These are phyloP conservation scores for Russula olivacea DNA, from an alignment of 768 basidiomycete species.

Conservation along the genomic window DNA sequence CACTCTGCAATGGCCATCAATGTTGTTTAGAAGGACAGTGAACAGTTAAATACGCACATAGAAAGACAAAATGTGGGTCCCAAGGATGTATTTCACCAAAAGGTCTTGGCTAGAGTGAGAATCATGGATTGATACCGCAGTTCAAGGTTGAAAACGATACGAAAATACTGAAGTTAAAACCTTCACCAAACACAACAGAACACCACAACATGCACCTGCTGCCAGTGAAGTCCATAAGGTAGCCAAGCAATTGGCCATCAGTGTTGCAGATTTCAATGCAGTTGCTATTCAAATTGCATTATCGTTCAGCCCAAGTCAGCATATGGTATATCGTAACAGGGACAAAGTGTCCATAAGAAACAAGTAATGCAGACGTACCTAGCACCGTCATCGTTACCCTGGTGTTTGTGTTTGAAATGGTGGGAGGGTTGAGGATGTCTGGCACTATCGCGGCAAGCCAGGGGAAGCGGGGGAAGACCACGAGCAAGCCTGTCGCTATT, in stretches of 20 bases:
- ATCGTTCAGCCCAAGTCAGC: neutral
- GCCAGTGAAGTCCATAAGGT: neutral
- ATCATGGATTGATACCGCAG: neutral
- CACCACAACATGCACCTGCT: neutral
- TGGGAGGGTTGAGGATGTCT: too few species aligned
- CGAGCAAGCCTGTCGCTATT: neutral
- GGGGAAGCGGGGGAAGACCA: neutral
- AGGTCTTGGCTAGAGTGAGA: neutral
- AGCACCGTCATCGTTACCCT: neutral
- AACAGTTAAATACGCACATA: neutral
- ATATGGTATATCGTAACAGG: neutral
- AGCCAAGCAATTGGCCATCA: neutral
- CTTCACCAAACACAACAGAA: neutral
- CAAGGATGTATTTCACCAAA: neutral
- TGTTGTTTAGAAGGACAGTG: neutral
- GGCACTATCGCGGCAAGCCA: too few species aligned
- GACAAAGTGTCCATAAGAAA: neutral
- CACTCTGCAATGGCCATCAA: neutral
- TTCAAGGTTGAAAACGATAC: neutral
- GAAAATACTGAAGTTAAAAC: neutral
- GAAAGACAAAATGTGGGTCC: neutral
- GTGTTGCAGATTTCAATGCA: neutral
- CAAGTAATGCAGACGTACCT: neutral
- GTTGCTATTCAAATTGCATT: neutral
- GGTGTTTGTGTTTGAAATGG: neutral